Evolutionary conservation across 352 stramenopile species (phyloP), one percentile per base, ranked within the genome.

Genomic region (Globisporangium apiculatum): DNA sequence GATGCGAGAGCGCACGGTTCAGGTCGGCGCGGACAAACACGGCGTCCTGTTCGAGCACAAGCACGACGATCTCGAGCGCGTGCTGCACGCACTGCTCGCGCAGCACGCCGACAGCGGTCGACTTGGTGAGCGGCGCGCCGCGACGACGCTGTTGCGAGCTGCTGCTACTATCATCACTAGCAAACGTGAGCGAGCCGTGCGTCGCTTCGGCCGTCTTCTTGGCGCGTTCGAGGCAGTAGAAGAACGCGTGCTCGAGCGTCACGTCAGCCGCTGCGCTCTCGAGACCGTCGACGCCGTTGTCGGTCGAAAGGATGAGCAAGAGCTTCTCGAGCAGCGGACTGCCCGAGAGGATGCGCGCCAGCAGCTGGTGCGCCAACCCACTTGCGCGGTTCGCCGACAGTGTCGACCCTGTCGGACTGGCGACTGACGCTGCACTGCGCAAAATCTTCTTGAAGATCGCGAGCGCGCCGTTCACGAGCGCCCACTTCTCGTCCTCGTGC

Each of bases 401-500:
- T 3, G 73, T 65, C 31, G 71, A 79, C 7, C 66, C 71, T 11
- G 45, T 17, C 24, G 24, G 24, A 31, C 24, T 31, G 1, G 24
- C 24, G 24, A 31, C 24, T 31, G 24, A 31, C 7, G 73, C 65
- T 3, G 70, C 67, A 53, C 80, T 74, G 5, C 78, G 75, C 55
- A 92, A 54, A 11, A 92, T 86, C 58, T 87, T 79, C 59, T 86
- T 84, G 57, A 94, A 92, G 59, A 94, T 90, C 1, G 70, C 64
- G 10, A 94, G 66, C 3, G 73, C 75, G 6, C 77, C 74, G 47
- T 87, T 88, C 59, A 86, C 76, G 8, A 94, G 67, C 2, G 71
- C 75, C 85, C 85, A 94, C 53, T 91, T 92, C 50, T 94, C 85
- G 47, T 90, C 76, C 63, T 91, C 81, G 47, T 77, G 66, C 42